Conservation (phyloP, 768 basidiomycete species). For the Psilocybe azurescens region DNA sequence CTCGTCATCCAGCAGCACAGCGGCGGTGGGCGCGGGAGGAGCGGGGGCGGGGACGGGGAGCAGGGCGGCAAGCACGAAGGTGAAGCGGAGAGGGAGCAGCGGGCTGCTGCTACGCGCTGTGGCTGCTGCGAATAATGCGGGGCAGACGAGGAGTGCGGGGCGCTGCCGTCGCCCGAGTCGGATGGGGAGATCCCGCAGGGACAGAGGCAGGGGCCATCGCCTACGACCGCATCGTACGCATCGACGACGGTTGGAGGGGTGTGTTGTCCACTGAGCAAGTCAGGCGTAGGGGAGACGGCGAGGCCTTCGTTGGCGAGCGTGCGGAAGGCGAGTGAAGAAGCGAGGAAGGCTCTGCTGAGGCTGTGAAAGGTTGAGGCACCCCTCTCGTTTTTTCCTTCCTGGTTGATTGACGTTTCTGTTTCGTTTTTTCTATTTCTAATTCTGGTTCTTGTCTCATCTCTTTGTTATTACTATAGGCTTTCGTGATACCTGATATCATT, state of each 20-base stretch:
- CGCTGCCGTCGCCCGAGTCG: not conserved
- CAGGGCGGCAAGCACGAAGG: slow-evolving; percentile 2
- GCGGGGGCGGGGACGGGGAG: no score
- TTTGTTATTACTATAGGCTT: not conserved
- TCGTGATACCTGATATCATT: not conserved
- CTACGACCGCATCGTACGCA: slow-evolving; percentile 45
- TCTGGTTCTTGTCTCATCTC: not conserved
- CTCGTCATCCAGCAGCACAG: no score
- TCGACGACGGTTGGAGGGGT: slow-evolving; percentile 6
- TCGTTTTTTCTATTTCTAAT: not conserved
- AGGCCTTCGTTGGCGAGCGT: slow-evolving; percentile 12
- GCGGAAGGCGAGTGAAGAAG: slow-evolving; percentile 13
- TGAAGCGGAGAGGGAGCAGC: slow-evolving; percentile 53
- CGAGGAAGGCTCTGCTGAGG: slow-evolving; percentile 7
- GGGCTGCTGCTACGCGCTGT: slow-evolving; percentile 63
- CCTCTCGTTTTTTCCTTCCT: not conserved
- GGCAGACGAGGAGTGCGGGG: slow-evolving; percentile 27
- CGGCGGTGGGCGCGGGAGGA: no score
- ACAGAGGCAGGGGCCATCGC: not conserved
- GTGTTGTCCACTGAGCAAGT: not conserved
- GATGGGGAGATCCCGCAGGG: not conserved
- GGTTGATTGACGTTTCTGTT: not conserved
- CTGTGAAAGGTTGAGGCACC: no score
- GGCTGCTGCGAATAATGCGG: slow-evolving; percentile 60
- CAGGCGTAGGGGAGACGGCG: not conserved